Percentiles rank a stretch among this genome's conserved stretches.
phyloP scores from a whole-genome alignment of 345 rosid genomes.

The Arabidopsis suecica region DNA sequence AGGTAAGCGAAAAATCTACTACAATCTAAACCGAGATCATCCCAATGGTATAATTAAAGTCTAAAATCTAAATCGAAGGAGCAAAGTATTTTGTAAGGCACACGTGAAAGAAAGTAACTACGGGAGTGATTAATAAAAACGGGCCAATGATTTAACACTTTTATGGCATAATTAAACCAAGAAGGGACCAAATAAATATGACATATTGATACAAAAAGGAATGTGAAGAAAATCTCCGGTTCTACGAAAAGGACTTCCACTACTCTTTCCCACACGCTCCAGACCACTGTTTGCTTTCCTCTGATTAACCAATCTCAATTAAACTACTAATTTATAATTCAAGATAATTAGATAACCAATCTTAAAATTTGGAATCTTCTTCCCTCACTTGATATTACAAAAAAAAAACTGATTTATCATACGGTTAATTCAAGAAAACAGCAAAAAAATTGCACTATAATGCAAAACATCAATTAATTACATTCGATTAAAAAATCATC shows the following conservation, averaged over 20 bases:
- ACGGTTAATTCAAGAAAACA: no score
- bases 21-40: background rate
- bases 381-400: background rate
- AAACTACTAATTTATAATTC: background rate
- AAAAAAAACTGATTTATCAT: no score
- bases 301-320: background rate
- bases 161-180: constrained; percentile 26
- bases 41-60: background rate
- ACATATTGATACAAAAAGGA: constrained; percentile 31
- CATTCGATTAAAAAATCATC: no score
- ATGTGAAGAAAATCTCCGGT: constrained; percentile 19
- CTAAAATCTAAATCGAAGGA: background rate
- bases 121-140: background rate
- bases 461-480: no score
- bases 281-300: background rate
- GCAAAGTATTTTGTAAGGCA: background rate
- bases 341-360: background rate
- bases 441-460: no score
- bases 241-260: constrained; percentile 40
- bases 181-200: constrained; percentile 28
- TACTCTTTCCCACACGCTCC: constrained; percentile 25
- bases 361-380: background rate
- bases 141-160: constrained; percentile 25
- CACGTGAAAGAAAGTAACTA: constrained; percentile 2
- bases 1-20: background rate